Percentiles rank a stretch among this genome's conserved stretches.
These are phyloP conservation scores for Megacollybia marginata DNA, from an alignment of 768 basidiomycete genomes.

Conservation along the genomic window DNA sequence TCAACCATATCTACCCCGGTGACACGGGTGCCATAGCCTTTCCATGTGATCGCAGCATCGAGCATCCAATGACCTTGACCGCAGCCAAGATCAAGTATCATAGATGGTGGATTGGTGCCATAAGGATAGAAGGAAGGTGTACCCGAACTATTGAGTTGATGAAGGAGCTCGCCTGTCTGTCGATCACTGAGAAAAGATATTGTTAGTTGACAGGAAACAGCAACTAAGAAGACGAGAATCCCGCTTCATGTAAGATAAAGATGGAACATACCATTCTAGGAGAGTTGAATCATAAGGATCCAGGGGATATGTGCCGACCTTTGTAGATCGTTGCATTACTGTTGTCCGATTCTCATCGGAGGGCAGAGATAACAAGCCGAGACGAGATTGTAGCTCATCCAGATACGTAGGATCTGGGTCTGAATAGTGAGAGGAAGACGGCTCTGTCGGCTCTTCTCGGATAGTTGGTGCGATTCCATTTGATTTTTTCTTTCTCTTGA, in stretches of 20 bases:
- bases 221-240: background rate
- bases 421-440: background rate
- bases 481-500: slow-evolving; percentile 3
- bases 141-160: slow-evolving; percentile 26
- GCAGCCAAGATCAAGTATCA: slow-evolving; percentile 50
- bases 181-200: slow-evolving; percentile 29
- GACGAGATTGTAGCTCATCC: background rate
- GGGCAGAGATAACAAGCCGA: too few species aligned
- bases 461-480: background rate
- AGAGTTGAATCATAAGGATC: slow-evolving; percentile 15
- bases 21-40: slow-evolving; percentile 29
- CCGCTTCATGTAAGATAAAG: background rate
- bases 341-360: background rate
- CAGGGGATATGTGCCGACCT: slow-evolving; percentile 14
- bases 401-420: background rate
- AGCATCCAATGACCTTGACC: slow-evolving; percentile 45
- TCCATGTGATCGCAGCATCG: slow-evolving; percentile 42
- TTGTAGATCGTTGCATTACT: slow-evolving; percentile 1
- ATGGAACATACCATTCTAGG: slow-evolving; percentile 9
- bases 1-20: slow-evolving; percentile 21
- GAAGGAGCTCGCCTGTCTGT: slow-evolving; percentile 29
- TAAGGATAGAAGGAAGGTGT: slow-evolving; percentile 17
- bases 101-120: slow-evolving; percentile 21
- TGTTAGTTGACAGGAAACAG: background rate
- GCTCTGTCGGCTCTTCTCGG: background rate